Base-by-base conservation (phyloP, 768 basidiomycete genomes). In the Leccinum boreale region DNA sequence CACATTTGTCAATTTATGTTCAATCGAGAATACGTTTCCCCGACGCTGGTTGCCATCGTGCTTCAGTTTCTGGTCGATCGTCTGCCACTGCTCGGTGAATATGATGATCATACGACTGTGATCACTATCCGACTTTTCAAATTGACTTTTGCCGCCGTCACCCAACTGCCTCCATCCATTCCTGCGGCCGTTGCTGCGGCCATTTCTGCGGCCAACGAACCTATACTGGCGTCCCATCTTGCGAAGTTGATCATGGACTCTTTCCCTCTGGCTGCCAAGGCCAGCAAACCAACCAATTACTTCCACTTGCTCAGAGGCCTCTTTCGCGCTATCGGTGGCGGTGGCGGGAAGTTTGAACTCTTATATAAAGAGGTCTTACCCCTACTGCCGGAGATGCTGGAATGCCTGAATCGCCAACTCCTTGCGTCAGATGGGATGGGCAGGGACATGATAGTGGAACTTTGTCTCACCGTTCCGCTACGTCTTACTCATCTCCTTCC, bases 291-390 rank as follows among this genome's bases (percentile, higher is more conserved):
- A 1, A 85, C 87, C 1, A 90, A 95, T 68, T 98, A 98, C 70
- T 94, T 94, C 74, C 87, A 92, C 68, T 83, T 98, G 21, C 82
- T 98, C 11, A 83, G 94, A 57, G 90, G 91, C 0, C 82, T 99
- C 47, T 99, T 99, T 77, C 85, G 95, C 52, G 90, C 89, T 26
- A 95, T 95, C 58, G 90, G 91, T 21, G 94, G 94, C 1, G 90
- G 90, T 8, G 93, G 92, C 0, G 96, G 95, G 9, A 81, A 92
- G 26, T 97, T 98, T 72, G 97, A 98, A 68, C 79, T 91, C 33
- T 74, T 99, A 49, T 98, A 98, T 78, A 93, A 94, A 66, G 96
- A 96, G 65, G 96, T 99, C 11, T 78, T 98, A 10, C 96, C 97
- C 3, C 84, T 98, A 50, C 82, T 99, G 5, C 95, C 97, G 17